These are phyloP conservation scores for Yamadazyma paraphyllophila DNA, from an alignment of 805 yeast genomes.

Conservation along the genomic window DNA sequence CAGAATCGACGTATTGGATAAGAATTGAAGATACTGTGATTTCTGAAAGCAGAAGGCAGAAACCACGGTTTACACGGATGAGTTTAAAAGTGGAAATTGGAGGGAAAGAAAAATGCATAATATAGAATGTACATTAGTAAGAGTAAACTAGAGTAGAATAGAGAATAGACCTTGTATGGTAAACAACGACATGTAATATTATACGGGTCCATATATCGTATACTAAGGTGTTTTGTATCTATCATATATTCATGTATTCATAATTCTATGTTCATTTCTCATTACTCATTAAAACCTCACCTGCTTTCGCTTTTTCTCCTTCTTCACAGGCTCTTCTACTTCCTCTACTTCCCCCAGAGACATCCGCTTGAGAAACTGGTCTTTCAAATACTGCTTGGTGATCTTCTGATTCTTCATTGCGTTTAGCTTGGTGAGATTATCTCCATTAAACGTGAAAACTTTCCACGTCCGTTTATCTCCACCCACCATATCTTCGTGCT, in stretches of 20 bases:
- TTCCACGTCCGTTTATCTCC: conserved; percentile 22
- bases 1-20: no score
- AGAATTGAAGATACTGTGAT: no score
- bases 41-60: no score
- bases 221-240: not conserved
- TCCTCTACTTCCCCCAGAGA: conserved; percentile 7
- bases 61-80: no score
- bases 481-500: conserved; percentile 11
- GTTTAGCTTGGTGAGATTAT: conserved; percentile 28
- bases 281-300: conserved; percentile 17
- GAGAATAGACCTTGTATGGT: no score
- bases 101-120: no score
- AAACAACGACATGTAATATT: no score
- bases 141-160: no score
- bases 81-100: no score
- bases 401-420: conserved; percentile 22
- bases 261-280: no score
- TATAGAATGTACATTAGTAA: no score
- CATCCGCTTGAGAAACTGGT: conserved; percentile 18
- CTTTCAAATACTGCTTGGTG: conserved; percentile 17
- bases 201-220: no score
- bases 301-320: conserved; percentile 14
- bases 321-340: conserved; percentile 6
- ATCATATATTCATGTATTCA: not conserved
- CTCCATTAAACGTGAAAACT: conserved; percentile 27